Evolutionary conservation across 2,329 filamentous ascomycete species (phyloP), one percentile per base, ranked within the genome.

Genomic region (Balansia obtecta): DNA sequence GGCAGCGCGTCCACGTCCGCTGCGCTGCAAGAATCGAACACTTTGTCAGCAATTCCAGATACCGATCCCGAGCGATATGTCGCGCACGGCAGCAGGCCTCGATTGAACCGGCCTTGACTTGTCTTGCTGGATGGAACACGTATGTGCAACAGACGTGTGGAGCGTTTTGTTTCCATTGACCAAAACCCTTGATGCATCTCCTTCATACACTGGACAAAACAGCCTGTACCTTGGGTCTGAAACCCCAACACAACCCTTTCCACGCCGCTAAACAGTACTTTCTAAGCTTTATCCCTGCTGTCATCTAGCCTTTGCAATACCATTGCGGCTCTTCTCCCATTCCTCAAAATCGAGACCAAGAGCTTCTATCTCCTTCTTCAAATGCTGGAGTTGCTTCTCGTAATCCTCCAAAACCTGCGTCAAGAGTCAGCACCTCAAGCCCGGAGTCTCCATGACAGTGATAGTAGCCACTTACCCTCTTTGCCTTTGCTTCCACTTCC

Each of bases 361-460:
- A 47, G 77, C 73, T 61, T 85, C 82, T 13, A 83, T 71, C 63
- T 88, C 83, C 63, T 82, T 83, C 66, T 82, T 85, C 55, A 94
- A 71, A 63, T 90, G 84, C 61, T 78, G 73, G 34, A 93, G 73
- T 69, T 91, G 86, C 63, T 83, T 86, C 64, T 90, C 84, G 64
- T 90, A 91, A 61, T 89, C 85, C 60, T 86, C 83, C 58, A 91
- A 68, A 45, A 91, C 83, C 85, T 88, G 55, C 0, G 6, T 44
- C 12, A 22, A n/a, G 20, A 16, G 20, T 49, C n/a, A 49, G 47
- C 32, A 5, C 3, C 15, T 3, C 7, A 13, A 22, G 18, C 37
- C 20, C 7, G 27, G n/a, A 16, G 41, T 27, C 18, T 40, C 33
- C 20, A 42, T 40, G 4, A 2, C 12, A 15, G 7, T 42, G 2